Evolutionary conservation across 2,329 filamentous ascomycete species (phyloP).

Genomic region (Exophiala xenobiotica): DNA sequence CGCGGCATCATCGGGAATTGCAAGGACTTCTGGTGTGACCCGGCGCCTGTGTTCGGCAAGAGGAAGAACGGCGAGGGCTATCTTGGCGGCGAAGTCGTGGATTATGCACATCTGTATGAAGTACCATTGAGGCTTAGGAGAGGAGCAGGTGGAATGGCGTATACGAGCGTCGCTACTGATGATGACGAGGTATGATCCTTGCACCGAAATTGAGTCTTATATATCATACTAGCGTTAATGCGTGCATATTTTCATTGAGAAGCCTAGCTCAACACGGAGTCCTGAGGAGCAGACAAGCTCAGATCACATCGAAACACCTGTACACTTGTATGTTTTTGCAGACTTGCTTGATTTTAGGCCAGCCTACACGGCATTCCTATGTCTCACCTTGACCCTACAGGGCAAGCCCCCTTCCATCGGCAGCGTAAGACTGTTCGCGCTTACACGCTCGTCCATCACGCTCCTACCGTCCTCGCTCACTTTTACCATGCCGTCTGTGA

Average conservation of each 20-base stretch:
- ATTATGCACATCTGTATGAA: slow-evolving; percentile 90
- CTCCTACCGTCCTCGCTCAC: slow-evolving; percentile 34
- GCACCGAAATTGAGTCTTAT: no score
- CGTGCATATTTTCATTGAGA: not conserved
- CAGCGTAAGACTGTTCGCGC: slow-evolving; percentile 61
- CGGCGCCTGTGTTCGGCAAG: slow-evolving; percentile 74
- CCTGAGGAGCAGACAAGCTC: no score
- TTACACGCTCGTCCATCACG: slow-evolving; percentile 50
- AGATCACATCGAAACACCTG: no score
- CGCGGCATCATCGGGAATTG: slow-evolving; percentile 84
- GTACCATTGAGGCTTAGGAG: slow-evolving; percentile 66
- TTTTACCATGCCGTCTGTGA: not conserved
- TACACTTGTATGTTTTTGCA: no score
- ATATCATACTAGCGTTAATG: not conserved
- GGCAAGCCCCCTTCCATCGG: slow-evolving; percentile 64
- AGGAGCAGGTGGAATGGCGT: slow-evolving; percentile 53
- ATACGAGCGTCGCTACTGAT: slow-evolving; percentile 56
- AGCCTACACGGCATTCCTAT: no score
- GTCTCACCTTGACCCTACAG: slow-evolving; percentile 23
- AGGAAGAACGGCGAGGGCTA: slow-evolving; percentile 61
- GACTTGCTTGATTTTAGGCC: no score
- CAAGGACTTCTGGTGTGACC: slow-evolving; percentile 94
- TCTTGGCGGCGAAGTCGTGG: slow-evolving; percentile 73
- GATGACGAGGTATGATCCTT: slow-evolving; percentile 30
- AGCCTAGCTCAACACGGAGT: not conserved